Evolutionary conservation across 176 grass and related monocot genomes (phyloP).

Genomic region (Bonia amplexicaulis): DNA sequence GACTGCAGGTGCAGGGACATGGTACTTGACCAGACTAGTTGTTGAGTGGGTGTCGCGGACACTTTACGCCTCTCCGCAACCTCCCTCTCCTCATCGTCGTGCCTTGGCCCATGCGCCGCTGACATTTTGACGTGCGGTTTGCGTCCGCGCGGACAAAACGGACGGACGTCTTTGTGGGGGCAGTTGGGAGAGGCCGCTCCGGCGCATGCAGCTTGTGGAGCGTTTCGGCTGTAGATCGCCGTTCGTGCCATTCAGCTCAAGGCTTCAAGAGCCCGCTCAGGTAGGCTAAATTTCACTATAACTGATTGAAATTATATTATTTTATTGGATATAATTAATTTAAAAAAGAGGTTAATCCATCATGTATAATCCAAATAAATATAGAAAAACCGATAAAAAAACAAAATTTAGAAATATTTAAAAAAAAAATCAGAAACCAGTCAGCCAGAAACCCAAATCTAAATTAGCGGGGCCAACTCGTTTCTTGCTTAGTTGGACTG

Average conservation of each 20-base stretch:
- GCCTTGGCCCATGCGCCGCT: neutral
- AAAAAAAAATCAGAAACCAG: too few relatives aligned
- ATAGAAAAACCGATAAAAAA: too few relatives aligned
- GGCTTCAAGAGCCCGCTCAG: too few relatives aligned
- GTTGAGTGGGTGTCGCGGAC: conserved; percentile 1
- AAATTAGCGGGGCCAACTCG: too few relatives aligned
- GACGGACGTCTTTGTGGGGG: neutral
- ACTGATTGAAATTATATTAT: too few relatives aligned
- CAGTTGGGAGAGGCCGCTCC: neutral
- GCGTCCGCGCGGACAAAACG: neutral
- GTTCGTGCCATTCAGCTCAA: neutral
- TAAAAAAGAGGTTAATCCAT: too few relatives aligned
- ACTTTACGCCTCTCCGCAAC: neutral
- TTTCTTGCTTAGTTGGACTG: neutral
- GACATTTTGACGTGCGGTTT: conserved; percentile 12
- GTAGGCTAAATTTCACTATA: too few relatives aligned
- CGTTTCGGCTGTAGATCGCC: neutral
- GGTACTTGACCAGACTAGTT: neutral
- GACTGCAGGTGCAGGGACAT: neutral
- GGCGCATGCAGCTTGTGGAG: neutral
- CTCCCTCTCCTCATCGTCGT: neutral
- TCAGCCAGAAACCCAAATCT: too few relatives aligned
- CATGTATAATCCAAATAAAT: too few relatives aligned
- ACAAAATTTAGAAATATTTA: too few relatives aligned
- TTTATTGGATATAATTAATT: too few relatives aligned